Percentiles rank a stretch among this genome's conserved stretches.
These are phyloP conservation scores for Prosopis cineraria DNA, from an alignment of 306 rosid species.

Conservation along the genomic window DNA sequence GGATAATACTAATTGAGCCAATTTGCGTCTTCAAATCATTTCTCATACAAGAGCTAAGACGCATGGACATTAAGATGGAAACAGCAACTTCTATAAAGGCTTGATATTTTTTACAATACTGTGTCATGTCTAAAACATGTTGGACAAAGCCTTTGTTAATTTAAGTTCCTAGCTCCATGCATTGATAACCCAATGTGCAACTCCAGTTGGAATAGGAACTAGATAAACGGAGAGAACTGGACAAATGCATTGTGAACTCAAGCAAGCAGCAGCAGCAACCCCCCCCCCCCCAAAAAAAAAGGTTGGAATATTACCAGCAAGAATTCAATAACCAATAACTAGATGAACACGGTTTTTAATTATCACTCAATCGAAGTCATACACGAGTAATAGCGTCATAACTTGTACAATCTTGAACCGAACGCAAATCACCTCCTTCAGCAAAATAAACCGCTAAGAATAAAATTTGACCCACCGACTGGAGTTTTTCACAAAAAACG, in stretches of 20 bases:
- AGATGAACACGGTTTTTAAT: conserved; percentile 15
- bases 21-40: background rate
- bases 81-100: background rate
- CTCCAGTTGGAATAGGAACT: conserved; percentile 24
- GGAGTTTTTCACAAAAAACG: background rate
- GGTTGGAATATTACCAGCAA: conserved; percentile 23
- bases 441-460: conserved; percentile 25
- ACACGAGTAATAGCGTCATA: conserved; percentile 23
- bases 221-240: conserved; percentile 8
- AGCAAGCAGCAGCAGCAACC: background rate
- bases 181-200: background rate
- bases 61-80: background rate
- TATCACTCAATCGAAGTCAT: conserved; percentile 4
- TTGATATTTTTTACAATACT: background rate
- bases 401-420: conserved; percentile 12
- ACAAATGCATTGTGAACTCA: conserved; percentile 15
- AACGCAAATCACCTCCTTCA: conserved; percentile 26
- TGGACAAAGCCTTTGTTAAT: background rate
- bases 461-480: conserved; percentile 29
- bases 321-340: conserved; percentile 24
- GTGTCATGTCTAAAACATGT: background rate
- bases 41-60: background rate
- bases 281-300: background rate
- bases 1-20: background rate
- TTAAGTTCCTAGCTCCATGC: background rate